Conservation (phyloP, 257 asterid genomes). For the Orobanche coerulescens region DNA sequence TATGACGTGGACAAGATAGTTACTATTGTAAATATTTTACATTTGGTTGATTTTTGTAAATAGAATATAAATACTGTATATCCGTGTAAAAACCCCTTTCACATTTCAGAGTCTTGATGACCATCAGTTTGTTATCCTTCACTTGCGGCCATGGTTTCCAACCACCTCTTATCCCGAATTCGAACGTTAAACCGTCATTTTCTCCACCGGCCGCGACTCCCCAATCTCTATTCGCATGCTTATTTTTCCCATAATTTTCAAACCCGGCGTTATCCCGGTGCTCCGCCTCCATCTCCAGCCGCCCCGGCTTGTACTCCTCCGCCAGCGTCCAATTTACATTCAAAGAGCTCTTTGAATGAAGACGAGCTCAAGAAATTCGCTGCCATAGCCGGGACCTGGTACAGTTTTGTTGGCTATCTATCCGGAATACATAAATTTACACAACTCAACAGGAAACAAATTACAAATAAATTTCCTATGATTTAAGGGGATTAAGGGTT, state of each 20-base stretch:
- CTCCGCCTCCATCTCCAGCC: slow-evolving; percentile 28
- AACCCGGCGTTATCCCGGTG: slow-evolving; percentile 36
- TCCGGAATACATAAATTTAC: no score
- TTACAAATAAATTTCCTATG: no score
- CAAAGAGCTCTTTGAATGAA: slow-evolving; percentile 61
- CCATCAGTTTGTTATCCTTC: background rate
- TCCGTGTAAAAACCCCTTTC: no score
- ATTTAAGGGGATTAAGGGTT: no score
- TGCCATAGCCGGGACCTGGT: slow-evolving; percentile 76
- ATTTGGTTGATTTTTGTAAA: no score
- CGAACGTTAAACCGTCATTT: slow-evolving; percentile 26
- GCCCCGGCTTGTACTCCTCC: slow-evolving; percentile 21
- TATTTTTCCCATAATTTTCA: slow-evolving; percentile 15
- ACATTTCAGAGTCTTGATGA: background rate
- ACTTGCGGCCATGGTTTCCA: slow-evolving; percentile 38
- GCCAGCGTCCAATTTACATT: slow-evolving; percentile 18
- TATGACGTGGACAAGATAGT: no score
- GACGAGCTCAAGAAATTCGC: slow-evolving; percentile 64
- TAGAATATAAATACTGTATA: no score
- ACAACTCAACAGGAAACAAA: no score
- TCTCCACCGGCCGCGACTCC: background rate
- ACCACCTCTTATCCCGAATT: slow-evolving; percentile 35
- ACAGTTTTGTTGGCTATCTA: background rate
- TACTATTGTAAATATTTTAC: no score
- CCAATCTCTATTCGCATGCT: slow-evolving; percentile 6